These are phyloP conservation scores for Emergomyces pasteurianus DNA, from an alignment of 2,329 filamentous ascomycete species.

Conservation along the genomic window DNA sequence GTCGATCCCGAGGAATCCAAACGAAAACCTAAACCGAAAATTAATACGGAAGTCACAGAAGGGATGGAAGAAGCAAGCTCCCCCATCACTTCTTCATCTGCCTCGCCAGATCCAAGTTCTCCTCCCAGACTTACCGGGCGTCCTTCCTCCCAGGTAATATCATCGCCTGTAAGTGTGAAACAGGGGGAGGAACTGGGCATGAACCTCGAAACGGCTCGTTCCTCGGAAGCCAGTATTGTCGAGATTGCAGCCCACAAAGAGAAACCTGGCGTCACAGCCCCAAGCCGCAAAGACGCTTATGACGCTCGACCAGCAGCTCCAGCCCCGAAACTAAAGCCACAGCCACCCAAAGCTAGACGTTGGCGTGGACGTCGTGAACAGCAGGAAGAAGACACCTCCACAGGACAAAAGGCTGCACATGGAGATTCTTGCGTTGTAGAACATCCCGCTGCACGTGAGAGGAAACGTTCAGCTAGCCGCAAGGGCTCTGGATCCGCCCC, in stretches of 20 bases:
- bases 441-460: background rate
- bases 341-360: slow-evolving; percentile 31
- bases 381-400: slow-evolving; percentile 21
- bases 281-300: slow-evolving; percentile 45
- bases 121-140: slow-evolving; percentile 21
- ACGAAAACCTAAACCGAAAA: slow-evolving; percentile 11
- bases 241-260: slow-evolving; percentile 71
- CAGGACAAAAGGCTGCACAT: slow-evolving; percentile 5
- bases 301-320: background rate
- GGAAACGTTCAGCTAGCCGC: slow-evolving; percentile 1
- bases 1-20: slow-evolving; percentile 20
- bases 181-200: slow-evolving; percentile 46
- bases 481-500: slow-evolving; percentile 1
- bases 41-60: slow-evolving; percentile 10
- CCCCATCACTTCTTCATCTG: slow-evolving; percentile 18
- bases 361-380: slow-evolving; percentile 28
- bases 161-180: background rate
- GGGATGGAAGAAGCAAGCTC: slow-evolving; percentile 27
- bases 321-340: slow-evolving; percentile 25
- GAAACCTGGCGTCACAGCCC: slow-evolving; percentile 71
- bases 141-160: background rate
- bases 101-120: slow-evolving; percentile 38
- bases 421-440: background rate
- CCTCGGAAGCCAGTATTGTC: slow-evolving; percentile 61
- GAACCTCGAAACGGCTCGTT: slow-evolving; percentile 55